These are phyloP conservation scores for Astragalus membranaceus DNA, from an alignment of 306 rosid species.

Conservation along the genomic window DNA sequence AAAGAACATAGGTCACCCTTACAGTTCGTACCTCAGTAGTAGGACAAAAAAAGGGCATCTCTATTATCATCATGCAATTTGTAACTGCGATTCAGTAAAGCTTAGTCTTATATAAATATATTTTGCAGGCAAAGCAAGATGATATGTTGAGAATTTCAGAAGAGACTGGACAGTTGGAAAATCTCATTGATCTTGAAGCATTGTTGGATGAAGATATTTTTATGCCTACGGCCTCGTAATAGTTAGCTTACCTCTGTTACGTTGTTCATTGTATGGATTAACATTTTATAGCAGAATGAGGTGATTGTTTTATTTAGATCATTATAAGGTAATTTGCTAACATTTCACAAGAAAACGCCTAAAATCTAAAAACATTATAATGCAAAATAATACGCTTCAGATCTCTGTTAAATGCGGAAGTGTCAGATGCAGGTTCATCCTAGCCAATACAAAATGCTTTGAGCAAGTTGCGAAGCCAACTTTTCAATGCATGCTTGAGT, in stretches of 20 bases:
- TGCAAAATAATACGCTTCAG: background rate
- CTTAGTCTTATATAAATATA: no score
- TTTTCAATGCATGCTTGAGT: background rate
- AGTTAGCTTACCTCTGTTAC: conserved; percentile 18
- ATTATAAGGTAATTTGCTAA: no score
- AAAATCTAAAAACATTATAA: background rate
- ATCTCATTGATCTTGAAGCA: conserved; percentile 44
- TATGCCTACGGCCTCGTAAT: conserved; percentile 39
- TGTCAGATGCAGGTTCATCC: background rate
- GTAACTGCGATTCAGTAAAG: background rate
- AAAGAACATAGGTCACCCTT: no score
- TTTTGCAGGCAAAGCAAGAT: conserved; percentile 43
- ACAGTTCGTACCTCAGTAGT: no score
- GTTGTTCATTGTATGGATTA: background rate
- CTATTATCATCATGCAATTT: background rate
- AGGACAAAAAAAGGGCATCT: background rate
- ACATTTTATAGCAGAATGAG: background rate
- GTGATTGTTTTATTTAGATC: background rate
- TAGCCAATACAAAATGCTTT: background rate
- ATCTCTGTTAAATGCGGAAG: background rate
- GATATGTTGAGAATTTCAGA: conserved; percentile 16
- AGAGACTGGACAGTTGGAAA: conserved; percentile 34
- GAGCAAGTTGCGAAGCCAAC: background rate
- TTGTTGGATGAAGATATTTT: conserved; percentile 48
- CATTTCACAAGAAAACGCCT: no score